phyloP scores from a whole-genome alignment of 108 stramenopile species.

The Pseudonitzschia multiseries region DNA sequence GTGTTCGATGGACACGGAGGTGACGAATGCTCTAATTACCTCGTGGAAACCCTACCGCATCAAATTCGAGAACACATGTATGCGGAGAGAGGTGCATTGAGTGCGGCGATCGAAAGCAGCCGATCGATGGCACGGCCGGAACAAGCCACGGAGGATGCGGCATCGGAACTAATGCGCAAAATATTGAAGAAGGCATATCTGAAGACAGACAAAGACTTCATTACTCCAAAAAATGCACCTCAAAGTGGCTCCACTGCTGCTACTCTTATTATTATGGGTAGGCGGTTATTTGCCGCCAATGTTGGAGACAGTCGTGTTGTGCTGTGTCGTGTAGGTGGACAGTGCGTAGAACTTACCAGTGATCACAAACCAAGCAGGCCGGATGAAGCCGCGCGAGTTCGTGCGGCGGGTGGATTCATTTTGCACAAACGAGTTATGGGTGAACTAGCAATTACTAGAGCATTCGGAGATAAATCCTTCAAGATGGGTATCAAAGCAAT shows the following conservation, averaged over 20 bases:
- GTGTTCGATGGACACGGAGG: slow-evolving; percentile 99
- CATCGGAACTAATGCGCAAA: slow-evolving; percentile 86
- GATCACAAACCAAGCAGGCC: slow-evolving; percentile 96
- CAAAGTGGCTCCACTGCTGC: slow-evolving; percentile 96
- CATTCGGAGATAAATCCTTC: slow-evolving; percentile 97
- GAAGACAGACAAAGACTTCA: slow-evolving; percentile 91
- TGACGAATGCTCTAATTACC: slow-evolving; percentile 88
- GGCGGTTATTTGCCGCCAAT: slow-evolving; percentile 92
- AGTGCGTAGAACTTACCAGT: slow-evolving; percentile 87
- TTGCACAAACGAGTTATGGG: slow-evolving; percentile 97
- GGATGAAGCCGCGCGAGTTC: slow-evolving; percentile 93
- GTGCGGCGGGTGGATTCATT: slow-evolving; percentile 95
- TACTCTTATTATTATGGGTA: slow-evolving; percentile 87
- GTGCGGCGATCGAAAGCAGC: slow-evolving; percentile 74
- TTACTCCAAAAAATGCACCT: slow-evolving; percentile 77
- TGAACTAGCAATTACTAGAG: slow-evolving; percentile 95
- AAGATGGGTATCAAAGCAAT: slow-evolving; percentile 95
- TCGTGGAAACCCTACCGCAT: slow-evolving; percentile 84
- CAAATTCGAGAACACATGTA: slow-evolving; percentile 82
- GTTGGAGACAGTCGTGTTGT: slow-evolving; percentile 96
- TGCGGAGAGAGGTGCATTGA: slow-evolving; percentile 68
- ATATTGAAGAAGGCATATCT: slow-evolving; percentile 88
- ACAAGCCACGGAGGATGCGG: slow-evolving; percentile 77
- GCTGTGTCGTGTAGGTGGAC: slow-evolving; percentile 86
- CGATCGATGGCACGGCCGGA: slow-evolving; percentile 63